Conservation (phyloP, 2,329 filamentous ascomycete genomes). For the Aspergillus nomiae region DNA sequence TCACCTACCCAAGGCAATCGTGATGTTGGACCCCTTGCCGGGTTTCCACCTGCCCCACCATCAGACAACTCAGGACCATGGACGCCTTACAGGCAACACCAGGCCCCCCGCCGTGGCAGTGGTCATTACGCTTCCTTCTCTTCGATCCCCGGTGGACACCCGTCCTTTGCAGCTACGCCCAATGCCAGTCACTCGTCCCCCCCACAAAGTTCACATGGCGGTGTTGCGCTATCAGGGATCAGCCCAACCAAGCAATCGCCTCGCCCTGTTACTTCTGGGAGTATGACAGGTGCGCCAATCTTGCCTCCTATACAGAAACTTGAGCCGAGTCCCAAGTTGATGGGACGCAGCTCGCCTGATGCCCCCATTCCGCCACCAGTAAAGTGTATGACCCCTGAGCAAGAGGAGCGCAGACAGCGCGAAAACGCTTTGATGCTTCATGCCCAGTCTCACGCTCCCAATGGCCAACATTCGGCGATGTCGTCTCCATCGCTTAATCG, state of each 20-base stretch:
- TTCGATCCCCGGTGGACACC: conserved; percentile 31
- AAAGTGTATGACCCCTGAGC: conserved; percentile 47
- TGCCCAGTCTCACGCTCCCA: conserved; percentile 19
- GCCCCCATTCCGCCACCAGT: conserved; percentile 45
- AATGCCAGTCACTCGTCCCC: conserved; percentile 38
- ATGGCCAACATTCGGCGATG: conserved; percentile 29
- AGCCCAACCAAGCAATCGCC: conserved; percentile 51
- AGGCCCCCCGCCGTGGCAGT: conserved; percentile 32
- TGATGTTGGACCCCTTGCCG: conserved; percentile 49
- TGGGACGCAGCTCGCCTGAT: conserved; percentile 46
- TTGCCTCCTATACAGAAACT: conserved; percentile 44
- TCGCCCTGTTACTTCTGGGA: conserved; percentile 38
- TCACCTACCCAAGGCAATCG: conserved; percentile 53
- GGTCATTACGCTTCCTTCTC: conserved; percentile 29
- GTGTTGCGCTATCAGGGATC: conserved; percentile 44
- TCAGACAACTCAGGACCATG: conserved; percentile 33
- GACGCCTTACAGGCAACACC: conserved; percentile 36
- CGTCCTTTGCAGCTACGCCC: conserved; percentile 38
- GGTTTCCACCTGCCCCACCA: conserved; percentile 38
- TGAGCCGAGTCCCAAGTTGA: conserved; percentile 47
- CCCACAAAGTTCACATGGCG: conserved; percentile 38
- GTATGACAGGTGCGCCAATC: conserved; percentile 37
- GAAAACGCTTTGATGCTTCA: conserved; percentile 37
- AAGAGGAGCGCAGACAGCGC: conserved; percentile 42
- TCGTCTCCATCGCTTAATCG: conserved; percentile 37